Evolutionary conservation across 176 grass and related monocot species (phyloP).

Genomic region (Ampelocalamus luodianensis): DNA sequence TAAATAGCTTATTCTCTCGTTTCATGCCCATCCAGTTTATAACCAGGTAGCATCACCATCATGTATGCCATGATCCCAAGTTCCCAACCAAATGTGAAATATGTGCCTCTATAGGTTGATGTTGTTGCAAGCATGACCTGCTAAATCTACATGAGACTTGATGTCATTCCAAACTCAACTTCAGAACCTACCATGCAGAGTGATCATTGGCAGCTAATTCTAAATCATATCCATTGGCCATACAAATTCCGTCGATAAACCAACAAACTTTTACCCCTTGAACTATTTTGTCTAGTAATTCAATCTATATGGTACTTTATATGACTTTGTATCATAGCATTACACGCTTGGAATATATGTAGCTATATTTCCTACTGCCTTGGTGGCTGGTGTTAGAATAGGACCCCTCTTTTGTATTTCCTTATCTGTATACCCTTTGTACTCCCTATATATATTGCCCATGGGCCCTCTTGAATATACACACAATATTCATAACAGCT

Average conservation of each 20-base stretch:
- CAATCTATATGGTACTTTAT: neutral
- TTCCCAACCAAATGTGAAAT: slow-evolving; percentile 6
- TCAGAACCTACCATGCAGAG: neutral
- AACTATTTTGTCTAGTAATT: neutral
- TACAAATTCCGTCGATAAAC: neutral
- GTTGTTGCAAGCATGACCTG: neutral
- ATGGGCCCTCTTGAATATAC: no score
- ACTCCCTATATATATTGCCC: no score
- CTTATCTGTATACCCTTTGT: no score
- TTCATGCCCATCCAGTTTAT: neutral
- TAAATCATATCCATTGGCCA: neutral
- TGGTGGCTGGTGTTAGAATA: no score
- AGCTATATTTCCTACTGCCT: slow-evolving; percentile 29
- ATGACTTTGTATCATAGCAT: neutral
- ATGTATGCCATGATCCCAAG: neutral
- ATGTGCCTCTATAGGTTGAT: neutral
- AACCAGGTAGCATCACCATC: neutral
- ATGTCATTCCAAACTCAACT: neutral
- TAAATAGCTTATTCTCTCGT: neutral
- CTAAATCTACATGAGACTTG: neutral
- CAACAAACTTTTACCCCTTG: neutral
- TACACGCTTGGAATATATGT: neutral
- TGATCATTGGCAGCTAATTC: neutral
- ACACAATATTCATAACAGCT: no score
- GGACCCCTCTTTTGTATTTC: no score